These are phyloP conservation scores for Rhynchosporium secalis DNA, from an alignment of 2,329 filamentous ascomycete species.

Conservation along the genomic window DNA sequence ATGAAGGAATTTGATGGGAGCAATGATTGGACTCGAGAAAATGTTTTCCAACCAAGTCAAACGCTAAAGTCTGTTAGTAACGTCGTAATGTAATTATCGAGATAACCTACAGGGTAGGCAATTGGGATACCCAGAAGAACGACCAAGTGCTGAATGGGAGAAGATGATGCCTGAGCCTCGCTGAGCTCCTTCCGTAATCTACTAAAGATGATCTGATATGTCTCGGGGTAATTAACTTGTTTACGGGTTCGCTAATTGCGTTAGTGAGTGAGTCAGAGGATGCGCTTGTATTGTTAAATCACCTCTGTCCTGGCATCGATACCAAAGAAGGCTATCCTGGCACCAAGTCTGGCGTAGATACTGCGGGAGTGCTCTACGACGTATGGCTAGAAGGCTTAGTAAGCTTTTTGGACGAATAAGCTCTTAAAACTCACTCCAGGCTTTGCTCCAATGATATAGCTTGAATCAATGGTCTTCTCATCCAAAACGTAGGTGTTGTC, in stretches of 20 bases:
- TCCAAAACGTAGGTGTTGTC: slow-evolving; percentile 71
- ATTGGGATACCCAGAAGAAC: slow-evolving; percentile 85
- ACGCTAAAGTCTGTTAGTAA: slow-evolving; percentile 51
- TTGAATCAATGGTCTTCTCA: slow-evolving; percentile 60
- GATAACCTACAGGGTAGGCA: slow-evolving; percentile 69
- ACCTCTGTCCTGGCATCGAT: slow-evolving; percentile 87
- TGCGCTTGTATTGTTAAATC: slow-evolving; percentile 38
- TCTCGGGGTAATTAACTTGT: slow-evolving; percentile 92
- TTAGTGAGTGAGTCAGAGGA: slow-evolving; percentile 33
- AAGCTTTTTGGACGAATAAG: background rate
- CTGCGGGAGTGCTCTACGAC: slow-evolving; percentile 86
- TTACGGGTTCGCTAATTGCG: slow-evolving; percentile 69
- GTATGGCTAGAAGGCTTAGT: slow-evolving; percentile 60
- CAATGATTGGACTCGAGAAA: slow-evolving; percentile 80
- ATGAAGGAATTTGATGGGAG: slow-evolving; percentile 85
- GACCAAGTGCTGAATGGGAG: slow-evolving; percentile 85
- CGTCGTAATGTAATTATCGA: background rate
- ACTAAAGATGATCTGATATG: slow-evolving; percentile 80
- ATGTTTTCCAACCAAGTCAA: slow-evolving; percentile 97
- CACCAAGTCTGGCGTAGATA: slow-evolving; percentile 81
- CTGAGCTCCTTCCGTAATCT: slow-evolving; percentile 72
- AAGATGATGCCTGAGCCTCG: slow-evolving; percentile 63
- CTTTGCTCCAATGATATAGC: slow-evolving; percentile 63
- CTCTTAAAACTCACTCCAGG: slow-evolving; percentile 48
- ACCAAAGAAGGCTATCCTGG: slow-evolving; percentile 79